Base-by-base conservation (phyloP, 2,329 filamentous ascomycete species). In the Diaporthe vexans region DNA sequence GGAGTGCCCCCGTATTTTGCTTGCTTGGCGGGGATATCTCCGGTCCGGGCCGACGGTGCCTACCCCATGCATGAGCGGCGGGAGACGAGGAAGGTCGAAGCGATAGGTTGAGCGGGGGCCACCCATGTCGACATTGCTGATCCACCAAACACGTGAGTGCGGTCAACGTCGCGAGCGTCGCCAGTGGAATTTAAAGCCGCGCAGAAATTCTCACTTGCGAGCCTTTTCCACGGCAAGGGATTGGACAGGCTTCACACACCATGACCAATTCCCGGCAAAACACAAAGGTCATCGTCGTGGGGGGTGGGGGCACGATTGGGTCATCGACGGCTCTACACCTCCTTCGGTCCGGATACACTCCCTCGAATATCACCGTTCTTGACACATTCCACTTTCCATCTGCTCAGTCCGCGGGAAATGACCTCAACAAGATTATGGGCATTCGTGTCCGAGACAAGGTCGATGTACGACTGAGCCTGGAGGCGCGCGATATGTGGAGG, bases 281-380 rank as follows among this genome's bases (percentile, higher is more conserved):
- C 33, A 80, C 77, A 10, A 81, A 78, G 48, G 76, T 83, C 29
- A 79, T 88, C 58, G 80, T 87, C 24, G 81, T 88, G 37, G 84
- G 87, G n/a, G 87, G 87, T 40, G 86, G 85, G 13, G 85, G 85
- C 57, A 85, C 85, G 8, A 84, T 85, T 74, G 85, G 86, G 17
- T 82, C 85, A 3, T 87, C 85, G 9, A 88, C 86, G 0, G 86
- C 86, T 4, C 79, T 87, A 21, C 86, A 87, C 77, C 83, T 88
- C 0, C 65, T 84, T 48, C 81, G 85, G 11, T 77, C 79, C 5
- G 85, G 86, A 8, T 87, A 87, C 76, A 83, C 83, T 0, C 80
- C 82, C 0, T 75, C 78, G 21, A 85, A 87, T 70, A 83, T 88
- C 70, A 87, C 85, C 1, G 84, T 87, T 13, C 82, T 87, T 4